Evolutionary conservation across 441 rosid species (phyloP).

Genomic region (Erodium moschatum): DNA sequence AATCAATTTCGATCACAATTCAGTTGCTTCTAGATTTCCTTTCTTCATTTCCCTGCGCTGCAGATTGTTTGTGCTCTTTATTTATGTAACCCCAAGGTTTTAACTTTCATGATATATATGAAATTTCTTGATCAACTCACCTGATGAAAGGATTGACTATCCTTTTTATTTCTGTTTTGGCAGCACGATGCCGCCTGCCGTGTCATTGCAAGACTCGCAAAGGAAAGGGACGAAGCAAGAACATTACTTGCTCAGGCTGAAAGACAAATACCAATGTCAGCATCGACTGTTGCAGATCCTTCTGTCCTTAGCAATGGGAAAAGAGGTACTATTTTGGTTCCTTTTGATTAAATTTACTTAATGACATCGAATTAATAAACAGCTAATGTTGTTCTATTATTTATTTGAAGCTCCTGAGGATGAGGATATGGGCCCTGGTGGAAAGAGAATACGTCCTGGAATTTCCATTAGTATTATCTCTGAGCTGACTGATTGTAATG

Average conservation of each 20-base stretch:
- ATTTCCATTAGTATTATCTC: conserved; percentile 53
- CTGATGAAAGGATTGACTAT: background rate
- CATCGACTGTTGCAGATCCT: conserved; percentile 41
- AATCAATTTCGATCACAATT: background rate
- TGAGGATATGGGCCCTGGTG: conserved; percentile 55
- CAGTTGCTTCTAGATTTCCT: background rate
- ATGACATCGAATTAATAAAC: background rate
- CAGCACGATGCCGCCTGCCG: conserved; percentile 99
- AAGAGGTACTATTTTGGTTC: conserved; percentile 47
- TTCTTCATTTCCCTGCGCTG: too few species aligned
- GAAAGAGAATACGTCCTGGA: conserved; percentile 67
- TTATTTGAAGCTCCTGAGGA: conserved; percentile 45
- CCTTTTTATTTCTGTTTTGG: conserved; percentile 15
- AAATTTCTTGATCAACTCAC: background rate
- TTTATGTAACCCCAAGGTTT: background rate
- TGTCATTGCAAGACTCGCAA: conserved; percentile 92
- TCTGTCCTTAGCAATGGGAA: conserved; percentile 67
- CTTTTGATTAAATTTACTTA: conserved; percentile 1
- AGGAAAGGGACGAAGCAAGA: conserved; percentile 90
- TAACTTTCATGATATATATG: background rate
- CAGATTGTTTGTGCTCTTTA: background rate
- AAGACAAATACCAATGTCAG: conserved; percentile 60
- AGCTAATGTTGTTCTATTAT: conserved; percentile 21
- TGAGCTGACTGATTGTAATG: conserved; percentile 79
- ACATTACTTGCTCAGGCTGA: conserved; percentile 76